A percentile compares a stretch with the other conserved stretches of the same genome.
Evolutionary conservation across 2,329 filamentous ascomycete genomes (phyloP).

Genomic region (Fusarium chuoi): DNA sequence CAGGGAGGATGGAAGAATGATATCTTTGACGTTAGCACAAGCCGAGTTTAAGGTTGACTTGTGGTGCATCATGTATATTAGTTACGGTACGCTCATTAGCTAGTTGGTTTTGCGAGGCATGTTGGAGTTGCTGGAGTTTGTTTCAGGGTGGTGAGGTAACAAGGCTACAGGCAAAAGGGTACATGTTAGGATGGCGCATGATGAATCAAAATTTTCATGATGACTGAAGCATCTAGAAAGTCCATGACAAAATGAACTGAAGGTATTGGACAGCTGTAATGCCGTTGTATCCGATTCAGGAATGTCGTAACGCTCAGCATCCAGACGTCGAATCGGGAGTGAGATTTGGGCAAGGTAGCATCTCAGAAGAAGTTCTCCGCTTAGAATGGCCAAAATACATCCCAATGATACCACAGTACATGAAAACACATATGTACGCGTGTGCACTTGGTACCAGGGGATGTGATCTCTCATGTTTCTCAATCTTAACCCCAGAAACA

Average conservation of each 20-base stretch:
- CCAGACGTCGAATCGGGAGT: background rate
- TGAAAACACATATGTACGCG: conserved; percentile 2
- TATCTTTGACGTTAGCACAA: conserved; percentile 72
- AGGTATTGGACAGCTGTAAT: background rate
- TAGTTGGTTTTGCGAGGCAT: conserved; percentile 13
- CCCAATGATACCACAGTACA: background rate
- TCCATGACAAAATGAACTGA: background rate
- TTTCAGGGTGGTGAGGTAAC: background rate
- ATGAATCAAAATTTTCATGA: conserved; percentile 9
- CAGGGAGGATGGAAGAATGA: conserved; percentile 83
- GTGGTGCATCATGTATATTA: background rate
- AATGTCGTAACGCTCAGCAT: background rate
- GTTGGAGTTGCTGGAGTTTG: conserved; percentile 28
- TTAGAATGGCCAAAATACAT: background rate
- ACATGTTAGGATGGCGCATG: conserved; percentile 14
- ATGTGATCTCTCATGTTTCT: conserved; percentile 13
- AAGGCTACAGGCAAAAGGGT: conserved; percentile 13
- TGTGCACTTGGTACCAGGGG: background rate
- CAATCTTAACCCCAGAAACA: conserved; percentile 11
- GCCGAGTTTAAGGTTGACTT: conserved; percentile 29
- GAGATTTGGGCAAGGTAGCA: conserved; percentile 16
- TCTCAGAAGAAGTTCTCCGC: conserved; percentile 5
- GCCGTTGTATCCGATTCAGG: conserved; percentile 5
- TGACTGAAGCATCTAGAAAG: conserved; percentile 8
- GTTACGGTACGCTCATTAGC: conserved; percentile 20